A percentile compares a stretch with the other conserved stretches of the same genome.
Evolutionary conservation across 805 yeast genomes (phyloP).

Genomic region (Saturnispora kantuleensis): DNA sequence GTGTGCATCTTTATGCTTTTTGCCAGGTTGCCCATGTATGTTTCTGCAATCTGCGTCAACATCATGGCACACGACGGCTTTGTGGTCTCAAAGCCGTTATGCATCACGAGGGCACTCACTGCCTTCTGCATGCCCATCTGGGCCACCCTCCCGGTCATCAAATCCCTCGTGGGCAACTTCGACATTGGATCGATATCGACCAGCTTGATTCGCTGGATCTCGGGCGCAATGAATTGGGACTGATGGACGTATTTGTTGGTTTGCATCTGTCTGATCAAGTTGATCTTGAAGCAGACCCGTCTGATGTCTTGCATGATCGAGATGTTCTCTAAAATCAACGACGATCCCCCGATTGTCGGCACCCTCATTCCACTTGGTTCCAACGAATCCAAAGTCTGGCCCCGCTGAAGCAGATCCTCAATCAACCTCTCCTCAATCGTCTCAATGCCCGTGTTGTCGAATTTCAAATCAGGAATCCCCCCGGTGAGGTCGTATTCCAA

Average conservation of each 20-base stretch:
- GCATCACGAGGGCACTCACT: conserved; percentile 76
- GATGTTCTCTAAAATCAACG: conserved; percentile 55
- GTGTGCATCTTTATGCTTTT: conserved; percentile 59
- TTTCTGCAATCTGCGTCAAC: conserved; percentile 75
- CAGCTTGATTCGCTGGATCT: conserved; percentile 45
- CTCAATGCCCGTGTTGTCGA: conserved; percentile 40
- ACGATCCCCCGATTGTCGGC: conserved; percentile 47
- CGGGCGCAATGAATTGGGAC: conserved; percentile 63
- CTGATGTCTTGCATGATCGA: conserved; percentile 79
- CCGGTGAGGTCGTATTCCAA: conserved; percentile 81
- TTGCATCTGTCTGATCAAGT: conserved; percentile 84
- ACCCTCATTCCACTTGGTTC: conserved; percentile 34
- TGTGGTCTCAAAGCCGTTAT: conserved; percentile 81
- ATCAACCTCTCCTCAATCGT: conserved; percentile 35
- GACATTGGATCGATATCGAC: conserved; percentile 79
- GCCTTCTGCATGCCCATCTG: conserved; percentile 57
- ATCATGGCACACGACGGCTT: conserved; percentile 70
- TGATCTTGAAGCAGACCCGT: conserved; percentile 78
- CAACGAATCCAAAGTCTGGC: conserved; percentile 26
- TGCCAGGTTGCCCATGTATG: conserved; percentile 65
- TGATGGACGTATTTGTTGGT: conserved; percentile 67
- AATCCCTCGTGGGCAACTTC: conserved; percentile 59
- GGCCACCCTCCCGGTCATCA: conserved; percentile 48
- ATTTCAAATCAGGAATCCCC: conserved; percentile 60
- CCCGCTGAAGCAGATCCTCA: conserved; percentile 26